Conservation (phyloP, 139 green algal species). For the Chlorella sp. region DNA sequence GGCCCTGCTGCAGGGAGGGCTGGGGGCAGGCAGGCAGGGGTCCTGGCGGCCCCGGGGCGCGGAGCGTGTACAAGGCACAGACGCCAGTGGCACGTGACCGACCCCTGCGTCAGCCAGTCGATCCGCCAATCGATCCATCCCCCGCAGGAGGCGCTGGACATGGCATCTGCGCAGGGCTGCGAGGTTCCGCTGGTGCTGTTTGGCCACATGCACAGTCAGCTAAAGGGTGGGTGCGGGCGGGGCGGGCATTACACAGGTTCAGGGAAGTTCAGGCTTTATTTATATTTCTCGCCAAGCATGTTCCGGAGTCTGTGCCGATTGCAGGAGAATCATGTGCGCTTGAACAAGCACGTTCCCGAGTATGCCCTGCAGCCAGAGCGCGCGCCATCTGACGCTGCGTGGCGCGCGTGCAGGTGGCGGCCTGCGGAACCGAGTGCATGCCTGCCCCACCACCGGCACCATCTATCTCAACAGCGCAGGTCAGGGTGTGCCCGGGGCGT, state of each 20-base stretch:
- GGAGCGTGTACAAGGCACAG: not conserved
- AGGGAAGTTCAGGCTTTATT: not conserved
- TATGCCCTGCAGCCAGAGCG: not conserved
- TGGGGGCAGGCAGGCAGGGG: not conserved
- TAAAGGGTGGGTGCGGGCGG: conserved; percentile 10
- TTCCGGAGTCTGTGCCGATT: not conserved
- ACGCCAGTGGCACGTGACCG: not conserved
- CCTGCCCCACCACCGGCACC: conserved; percentile 50
- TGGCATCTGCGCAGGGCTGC: conserved; percentile 25
- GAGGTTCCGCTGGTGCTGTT: conserved; percentile 55
- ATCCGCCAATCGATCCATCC: not conserved
- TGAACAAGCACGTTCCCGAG: not conserved
- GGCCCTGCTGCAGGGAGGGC: not conserved
- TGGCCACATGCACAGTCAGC: conserved; percentile 76
- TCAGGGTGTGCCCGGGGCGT: no score
- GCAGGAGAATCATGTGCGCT: not conserved
- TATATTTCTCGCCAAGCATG: not conserved
- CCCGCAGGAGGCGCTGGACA: conserved; percentile 38
- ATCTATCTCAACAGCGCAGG: conserved; percentile 71
- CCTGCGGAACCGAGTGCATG: conserved; percentile 54
- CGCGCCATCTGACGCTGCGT: not conserved
- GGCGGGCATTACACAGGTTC: not conserved
- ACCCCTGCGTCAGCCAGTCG: not conserved
- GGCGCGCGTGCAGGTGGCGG: conserved; percentile 11
- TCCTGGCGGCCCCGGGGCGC: not conserved